Base-by-base conservation (phyloP, 2,329 filamentous ascomycete species). In the Eurotiales sp. region DNA sequence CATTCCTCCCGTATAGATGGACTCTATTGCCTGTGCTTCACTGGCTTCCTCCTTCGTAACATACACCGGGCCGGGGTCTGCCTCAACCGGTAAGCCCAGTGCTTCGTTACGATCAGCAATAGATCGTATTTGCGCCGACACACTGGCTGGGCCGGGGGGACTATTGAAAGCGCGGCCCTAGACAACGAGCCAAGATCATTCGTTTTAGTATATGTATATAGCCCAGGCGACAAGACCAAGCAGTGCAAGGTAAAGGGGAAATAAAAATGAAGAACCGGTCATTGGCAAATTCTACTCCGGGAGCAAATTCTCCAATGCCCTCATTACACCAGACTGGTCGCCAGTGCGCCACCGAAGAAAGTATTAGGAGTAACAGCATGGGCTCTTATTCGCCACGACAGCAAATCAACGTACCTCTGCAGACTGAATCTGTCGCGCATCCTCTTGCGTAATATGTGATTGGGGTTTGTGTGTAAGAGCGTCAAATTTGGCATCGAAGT, bases 81-180 rank as follows among this genome's bases (percentile, higher is more conserved):
- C 25, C 2, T 59, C 58, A 8, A 61, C 58, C 5, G 63, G 59
- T 1, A 68, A 50, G 3, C 60, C 61, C 7, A 65, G 50, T 0
- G 55, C 58, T 22, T 69, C 65, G 19, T 69, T 69, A 8, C 59
- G 61, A 40, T 67, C 61, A 7, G 66, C 66, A 42, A 68, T 66
- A 4, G 61, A 62, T 10, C 64, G 61, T 7, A 68, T 58, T 41
- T 67, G 67, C 3, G 64, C 60, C 1, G 65, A 59, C 5, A 68
- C 55, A 1, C 64, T 68, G 15, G 61, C 65, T 10, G 58, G 44
- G 2, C 62, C 63, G 1, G 65, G 65, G 2, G 61, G 62, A 48
- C 55, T 55, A 40, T 68, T 64, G 48, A 68, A 69, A 4, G 66
- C 64, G 22, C 66, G 64, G 10, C 61, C 60, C 66, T 70, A 43